Percentiles rank a stretch among this genome's conserved stretches.
phyloP scores from a whole-genome alignment of 1,284 basidiomycete genomes.

The Ustilago tritici region DNA sequence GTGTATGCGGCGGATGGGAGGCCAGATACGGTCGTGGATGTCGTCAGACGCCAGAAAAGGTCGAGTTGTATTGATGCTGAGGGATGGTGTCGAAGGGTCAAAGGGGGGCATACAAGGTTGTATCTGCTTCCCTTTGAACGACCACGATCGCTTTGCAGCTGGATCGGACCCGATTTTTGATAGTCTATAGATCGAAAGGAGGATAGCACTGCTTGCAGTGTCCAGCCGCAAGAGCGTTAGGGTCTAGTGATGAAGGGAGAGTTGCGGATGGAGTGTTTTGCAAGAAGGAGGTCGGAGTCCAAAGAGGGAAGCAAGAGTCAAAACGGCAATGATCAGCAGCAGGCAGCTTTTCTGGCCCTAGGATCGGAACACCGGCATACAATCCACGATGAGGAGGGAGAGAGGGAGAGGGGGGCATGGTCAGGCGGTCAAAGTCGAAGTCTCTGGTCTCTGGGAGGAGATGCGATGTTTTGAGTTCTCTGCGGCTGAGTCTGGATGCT shows the following conservation, averaged over 20 bases:
- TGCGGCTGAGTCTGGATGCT: not conserved
- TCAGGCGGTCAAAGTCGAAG: not conserved
- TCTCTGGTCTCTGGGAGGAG: not conserved
- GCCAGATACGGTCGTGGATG: not conserved
- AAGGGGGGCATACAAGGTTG: not conserved
- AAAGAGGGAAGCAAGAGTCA: slow-evolving; percentile 8
- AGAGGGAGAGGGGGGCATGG: not conserved
- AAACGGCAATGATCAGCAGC: not conserved
- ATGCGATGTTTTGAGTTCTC: slow-evolving; percentile 4
- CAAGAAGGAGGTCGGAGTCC: slow-evolving; percentile 29
- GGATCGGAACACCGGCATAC: not conserved
- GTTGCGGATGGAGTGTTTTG: slow-evolving; percentile 20
- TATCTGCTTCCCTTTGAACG: not conserved
- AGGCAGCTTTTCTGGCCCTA: not conserved
- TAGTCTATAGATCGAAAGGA: not conserved
- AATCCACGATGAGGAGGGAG: not conserved
- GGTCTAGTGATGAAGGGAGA: not conserved
- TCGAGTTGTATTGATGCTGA: not conserved
- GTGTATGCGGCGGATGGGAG: slow-evolving; percentile 1
- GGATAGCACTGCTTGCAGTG: not conserved
- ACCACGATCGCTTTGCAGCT: not conserved
- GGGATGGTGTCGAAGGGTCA: slow-evolving; percentile 5
- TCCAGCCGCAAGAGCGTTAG: not conserved
- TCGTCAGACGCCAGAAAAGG: not conserved
- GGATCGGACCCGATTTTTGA: slow-evolving; percentile 34